These are phyloP conservation scores for Talaromyces liani DNA, from an alignment of 495 filamentous ascomycete genomes.

Conservation along the genomic window DNA sequence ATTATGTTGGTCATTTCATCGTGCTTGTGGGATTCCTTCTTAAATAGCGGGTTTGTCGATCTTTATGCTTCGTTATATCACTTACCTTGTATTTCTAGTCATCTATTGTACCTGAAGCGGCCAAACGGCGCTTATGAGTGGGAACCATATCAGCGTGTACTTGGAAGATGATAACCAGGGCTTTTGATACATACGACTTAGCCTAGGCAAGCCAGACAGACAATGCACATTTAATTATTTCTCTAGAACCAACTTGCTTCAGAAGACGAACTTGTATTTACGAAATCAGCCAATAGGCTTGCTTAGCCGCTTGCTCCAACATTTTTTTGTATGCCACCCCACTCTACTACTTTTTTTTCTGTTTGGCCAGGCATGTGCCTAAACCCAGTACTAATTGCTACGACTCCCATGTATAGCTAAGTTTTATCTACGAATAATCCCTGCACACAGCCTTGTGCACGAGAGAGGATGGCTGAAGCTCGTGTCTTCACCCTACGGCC, in stretches of 20 bases:
- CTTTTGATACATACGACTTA: background rate
- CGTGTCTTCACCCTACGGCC: constrained; percentile 48
- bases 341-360: background rate
- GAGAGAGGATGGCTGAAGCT: constrained; percentile 28
- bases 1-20: constrained; percentile 7
- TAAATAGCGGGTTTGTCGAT: constrained; percentile 2
- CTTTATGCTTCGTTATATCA: constrained; percentile 8
- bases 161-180: background rate
- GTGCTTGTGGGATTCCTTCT: constrained; percentile 14
- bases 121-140: background rate
- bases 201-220: no score
- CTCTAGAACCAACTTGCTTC: no score
- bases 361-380: background rate
- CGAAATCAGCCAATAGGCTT: background rate
- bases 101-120: constrained; percentile 10
- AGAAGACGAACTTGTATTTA: background rate
- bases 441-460: background rate
- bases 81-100: constrained; percentile 10
- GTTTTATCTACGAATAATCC: background rate
- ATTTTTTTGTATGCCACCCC: background rate
- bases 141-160: background rate
- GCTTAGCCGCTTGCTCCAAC: background rate
- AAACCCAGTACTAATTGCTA: background rate
- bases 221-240: no score
- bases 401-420: background rate